Percentiles rank a stretch among this genome's conserved stretches.
These are phyloP conservation scores for Alnus glutinosa DNA, from an alignment of 306 rosid species.

Conservation along the genomic window DNA sequence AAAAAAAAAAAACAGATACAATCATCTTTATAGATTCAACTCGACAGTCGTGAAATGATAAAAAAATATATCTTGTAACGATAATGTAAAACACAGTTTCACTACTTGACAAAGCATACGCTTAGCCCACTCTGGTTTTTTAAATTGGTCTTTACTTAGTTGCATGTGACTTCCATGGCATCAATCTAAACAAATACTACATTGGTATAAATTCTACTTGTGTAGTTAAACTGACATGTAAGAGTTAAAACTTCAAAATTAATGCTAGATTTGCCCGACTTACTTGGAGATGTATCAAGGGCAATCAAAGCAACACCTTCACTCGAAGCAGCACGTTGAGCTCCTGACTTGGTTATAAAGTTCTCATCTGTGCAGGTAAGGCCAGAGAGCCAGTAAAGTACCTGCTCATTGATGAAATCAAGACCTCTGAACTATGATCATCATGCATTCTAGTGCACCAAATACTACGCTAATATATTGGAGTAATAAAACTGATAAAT, in stretches of 20 bases:
- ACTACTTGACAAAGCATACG: not conserved
- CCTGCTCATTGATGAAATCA: constrained; percentile 42
- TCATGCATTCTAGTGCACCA: constrained; percentile 7
- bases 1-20: too few species aligned
- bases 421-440: not conserved
- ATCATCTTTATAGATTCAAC: not conserved
- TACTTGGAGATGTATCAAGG: constrained; percentile 97
- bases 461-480: not conserved
- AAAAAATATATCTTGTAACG: not conserved
- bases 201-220: not conserved
- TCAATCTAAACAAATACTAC: not conserved
- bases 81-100: not conserved
- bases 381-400: constrained; percentile 90
- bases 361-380: constrained; percentile 87
- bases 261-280: constrained; percentile 7
- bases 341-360: constrained; percentile 76
- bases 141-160: not conserved
- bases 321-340: constrained; percentile 75
- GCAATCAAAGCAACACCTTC: constrained; percentile 73
- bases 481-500: not conserved
- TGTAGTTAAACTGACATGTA: too few species aligned
- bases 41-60: too few species aligned
- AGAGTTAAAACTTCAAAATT: not conserved
- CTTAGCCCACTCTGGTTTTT: not conserved
- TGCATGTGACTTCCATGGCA: not conserved